Evolutionary conservation across 345 rosid genomes (phyloP), one percentile per base, ranked within the genome.

Genomic region (Salix udensis): DNA sequence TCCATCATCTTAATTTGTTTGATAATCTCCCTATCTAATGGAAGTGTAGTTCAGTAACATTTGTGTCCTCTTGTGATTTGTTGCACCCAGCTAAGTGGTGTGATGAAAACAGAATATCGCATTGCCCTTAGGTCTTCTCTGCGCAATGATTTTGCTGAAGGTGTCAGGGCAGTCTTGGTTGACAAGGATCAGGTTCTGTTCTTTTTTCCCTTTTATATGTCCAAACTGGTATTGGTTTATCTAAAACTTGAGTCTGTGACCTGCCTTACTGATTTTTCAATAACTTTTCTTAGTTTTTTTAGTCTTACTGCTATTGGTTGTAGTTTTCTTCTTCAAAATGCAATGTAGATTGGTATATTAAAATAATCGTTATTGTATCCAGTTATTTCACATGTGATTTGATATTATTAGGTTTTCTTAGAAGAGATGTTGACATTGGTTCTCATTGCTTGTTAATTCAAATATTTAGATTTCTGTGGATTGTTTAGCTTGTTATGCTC

Each of bases 181-280:
- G 97, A 95, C 90, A 93, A 91, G 85, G 97, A 95, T 83, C 97
- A 93, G 97, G 97, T 94, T 68, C 26, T 37, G n/a, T 84, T 80
- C 82, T 71, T 61, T 55, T 4, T 16, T 40, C 37, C 42, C 34
- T 28, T 72, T 12, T 68, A 65, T 46, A 7, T 8, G 16, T 65
- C 15, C 23, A 65, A 66, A 7, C 34, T 30, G 69, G 1, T 16
- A 18, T 24, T 74, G 18, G 1, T 70, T 6, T 2, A 8, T 30
- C 6, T 19, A 3, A 15, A 70, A 70, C 39, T 30, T 30, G 26
- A 6, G 50, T 71, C 23, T 52, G 64, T 64, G 7, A n/a, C 23
- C 16, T 71, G 12, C 39, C 62, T 28, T 48, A 19, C 62, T 4
- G 3, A 26, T 70, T 28, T 40, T 48, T 28, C 8, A 3, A 37